Percentiles rank a stretch among this genome's conserved stretches.
phyloP scores from a whole-genome alignment of 768 basidiomycete species.

The Dacryopinax spathularia region DNA sequence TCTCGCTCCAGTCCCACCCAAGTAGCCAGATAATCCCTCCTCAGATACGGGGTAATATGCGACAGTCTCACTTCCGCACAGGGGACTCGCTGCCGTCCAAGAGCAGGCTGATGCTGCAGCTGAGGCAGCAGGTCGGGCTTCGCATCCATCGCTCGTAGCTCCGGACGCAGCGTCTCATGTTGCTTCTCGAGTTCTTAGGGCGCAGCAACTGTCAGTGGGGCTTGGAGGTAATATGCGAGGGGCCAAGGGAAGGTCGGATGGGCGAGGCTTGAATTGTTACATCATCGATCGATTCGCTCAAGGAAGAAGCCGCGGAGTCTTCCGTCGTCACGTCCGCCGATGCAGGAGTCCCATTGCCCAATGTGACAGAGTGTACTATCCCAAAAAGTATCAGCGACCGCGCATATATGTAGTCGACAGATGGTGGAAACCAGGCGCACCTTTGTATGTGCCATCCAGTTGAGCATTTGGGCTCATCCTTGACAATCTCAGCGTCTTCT shows the following conservation, averaged over 20 bases:
- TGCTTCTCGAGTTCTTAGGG: conserved; percentile 70
- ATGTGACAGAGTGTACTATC: conserved; percentile 59
- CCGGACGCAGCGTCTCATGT: conserved; percentile 76
- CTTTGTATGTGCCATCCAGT: conserved; percentile 95
- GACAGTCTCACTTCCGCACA: conserved; percentile 76
- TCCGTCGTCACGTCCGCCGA: conserved; percentile 76
- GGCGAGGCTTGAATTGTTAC: conserved; percentile 95
- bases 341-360: conserved; percentile 61
- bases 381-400: not conserved
- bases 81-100: conserved; percentile 52
- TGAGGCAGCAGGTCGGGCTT: conserved; percentile 95
- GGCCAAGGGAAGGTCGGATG: conserved; percentile 65
- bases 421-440: conserved; percentile 4
- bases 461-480: conserved; percentile 87
- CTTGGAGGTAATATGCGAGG: conserved; percentile 85
- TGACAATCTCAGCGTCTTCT: conserved; percentile 55
- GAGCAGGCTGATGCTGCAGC: conserved; percentile 74
- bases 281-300: conserved; percentile 89
- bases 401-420: not conserved
- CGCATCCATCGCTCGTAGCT: conserved; percentile 68
- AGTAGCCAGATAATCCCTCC: conserved; percentile 50
- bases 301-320: conserved; percentile 87
- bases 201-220: conserved; percentile 63
- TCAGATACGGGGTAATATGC: conserved; percentile 42
- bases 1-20: conserved; percentile 91